Conservation (phyloP, 2,329 filamentous ascomycete species). For the Kalaharituber pfeilii region DNA sequence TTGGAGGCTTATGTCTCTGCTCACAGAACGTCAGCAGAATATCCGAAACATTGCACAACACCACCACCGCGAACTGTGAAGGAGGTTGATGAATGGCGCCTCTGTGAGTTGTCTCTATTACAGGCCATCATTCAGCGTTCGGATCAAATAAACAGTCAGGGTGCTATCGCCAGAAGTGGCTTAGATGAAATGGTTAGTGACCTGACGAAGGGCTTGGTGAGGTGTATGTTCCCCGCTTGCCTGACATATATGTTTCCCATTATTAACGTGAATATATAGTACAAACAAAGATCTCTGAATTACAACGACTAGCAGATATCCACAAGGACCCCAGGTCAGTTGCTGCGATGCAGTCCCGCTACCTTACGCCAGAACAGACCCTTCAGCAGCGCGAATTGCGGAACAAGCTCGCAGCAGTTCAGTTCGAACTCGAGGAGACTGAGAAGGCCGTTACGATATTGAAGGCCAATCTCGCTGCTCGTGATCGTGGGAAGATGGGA, state of each 20-base stretch:
- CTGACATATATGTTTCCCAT: no score
- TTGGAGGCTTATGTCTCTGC: slow-evolving; percentile 43
- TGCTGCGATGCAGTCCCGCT: slow-evolving; percentile 48
- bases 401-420: slow-evolving; percentile 53
- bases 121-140: slow-evolving; percentile 44
- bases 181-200: slow-evolving; percentile 49
- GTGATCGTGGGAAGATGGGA: slow-evolving; percentile 31
- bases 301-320: slow-evolving; percentile 56
- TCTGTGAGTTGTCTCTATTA: slow-evolving; percentile 59
- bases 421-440: slow-evolving; percentile 55
- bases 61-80: slow-evolving; percentile 46
- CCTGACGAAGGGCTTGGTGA: slow-evolving; percentile 51
- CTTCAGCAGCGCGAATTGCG: slow-evolving; percentile 72
- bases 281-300: slow-evolving; percentile 56
- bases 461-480: slow-evolving; percentile 54
- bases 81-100: slow-evolving; percentile 48
- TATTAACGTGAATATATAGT: no score
- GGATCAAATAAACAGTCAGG: slow-evolving; percentile 46
- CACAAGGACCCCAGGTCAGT: slow-evolving; percentile 49
- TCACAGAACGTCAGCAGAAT: slow-evolving; percentile 40
- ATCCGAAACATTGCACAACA: slow-evolving; percentile 34
- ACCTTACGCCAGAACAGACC: slow-evolving; percentile 68
- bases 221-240: slow-evolving; percentile 31
- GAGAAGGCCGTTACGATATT: slow-evolving; percentile 68
- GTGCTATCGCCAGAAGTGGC: slow-evolving; percentile 47